Base-by-base conservation (phyloP, 495 filamentous ascomycete species). In the Penicillium maclennaniae region DNA sequence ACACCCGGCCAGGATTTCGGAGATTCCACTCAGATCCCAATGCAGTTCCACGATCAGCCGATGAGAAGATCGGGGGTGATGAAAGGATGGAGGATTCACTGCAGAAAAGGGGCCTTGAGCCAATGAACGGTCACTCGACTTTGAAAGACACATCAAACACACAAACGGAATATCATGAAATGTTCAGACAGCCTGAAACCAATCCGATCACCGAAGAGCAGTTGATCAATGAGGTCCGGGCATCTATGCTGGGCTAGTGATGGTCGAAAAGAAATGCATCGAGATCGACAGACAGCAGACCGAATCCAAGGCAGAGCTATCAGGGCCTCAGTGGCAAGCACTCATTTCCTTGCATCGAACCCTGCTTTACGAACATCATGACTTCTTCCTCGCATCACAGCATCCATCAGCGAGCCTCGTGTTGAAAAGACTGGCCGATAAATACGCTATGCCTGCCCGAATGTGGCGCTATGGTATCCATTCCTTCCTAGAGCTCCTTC, bases 401-500 rank as follows among this genome's bases (percentile, higher is more conserved):
- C 87, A 92, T 56, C 87, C 87, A 0, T 80, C 80, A 0, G 86
- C 87, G 0, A 83, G 73, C 43, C 73, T 73, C 1, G 78, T 79
- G 3, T 53, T 92, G 2, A 78, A 47, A 66, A 25, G 73, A 6
- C 57, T 91, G 1, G 82, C 88, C 0, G 72, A 79, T 6, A 87
- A 87, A 51, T 90, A 91, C 53, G 79, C 79, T 1, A 91, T 95
- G 87, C 88, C 89, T 0, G 86, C 85, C 4, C 70, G 89, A 3
- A 89, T 95, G 84, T 95, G 90, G 90, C 77, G 85, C 14, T 84
- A 92, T 61, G 89, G 85, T 0, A 92, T 95, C 20, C 85, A 92
- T 50, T 81, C 80, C 2, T 90, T 90, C 57, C 69, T 95, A 4
- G 89, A 92, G 53, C 65, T 92, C 1, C 62, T 95, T 7, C 76